Evolutionary conservation across 306 rosid genomes (phyloP).

Genomic region (Vigna nakashimae): DNA sequence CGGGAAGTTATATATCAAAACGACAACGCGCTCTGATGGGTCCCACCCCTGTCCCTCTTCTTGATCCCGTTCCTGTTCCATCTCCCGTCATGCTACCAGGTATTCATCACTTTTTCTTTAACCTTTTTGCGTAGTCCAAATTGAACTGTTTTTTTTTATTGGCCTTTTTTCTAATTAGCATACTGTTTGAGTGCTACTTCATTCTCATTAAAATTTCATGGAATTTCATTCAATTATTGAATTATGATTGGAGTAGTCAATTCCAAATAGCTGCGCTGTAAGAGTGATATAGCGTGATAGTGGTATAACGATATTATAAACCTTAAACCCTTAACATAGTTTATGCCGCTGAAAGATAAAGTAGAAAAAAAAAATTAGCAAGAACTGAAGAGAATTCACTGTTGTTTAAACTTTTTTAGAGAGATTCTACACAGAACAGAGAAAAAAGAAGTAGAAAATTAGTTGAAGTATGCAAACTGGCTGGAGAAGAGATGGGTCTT

Average conservation of each 20-base stretch:
- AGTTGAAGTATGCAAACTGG: neutral
- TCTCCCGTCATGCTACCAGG: conserved; percentile 54
- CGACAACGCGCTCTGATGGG: conserved; percentile 67
- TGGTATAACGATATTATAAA: neutral
- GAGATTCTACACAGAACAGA: neutral
- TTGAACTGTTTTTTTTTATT: neutral
- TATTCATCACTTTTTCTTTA: conserved; percentile 20
- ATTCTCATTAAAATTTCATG: neutral
- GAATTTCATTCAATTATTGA: neutral
- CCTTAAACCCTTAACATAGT: neutral
- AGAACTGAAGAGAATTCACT: neutral
- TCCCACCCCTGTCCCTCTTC: conserved; percentile 40
- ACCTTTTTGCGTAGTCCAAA: neutral
- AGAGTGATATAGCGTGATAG: neutral
- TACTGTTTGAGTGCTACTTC: neutral
- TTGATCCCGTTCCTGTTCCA: conserved; percentile 40
- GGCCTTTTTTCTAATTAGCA: neutral
- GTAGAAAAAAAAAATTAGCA: neutral
- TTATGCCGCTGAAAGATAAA: neutral
- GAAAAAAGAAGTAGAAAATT: neutral
- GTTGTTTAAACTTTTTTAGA: neutral
- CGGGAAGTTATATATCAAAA: conserved; percentile 83
- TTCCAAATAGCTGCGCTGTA: neutral
- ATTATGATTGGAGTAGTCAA: neutral
- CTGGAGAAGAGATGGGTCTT: neutral